Conservation (phyloP, 2,329 filamentous ascomycete genomes). For the Chaetomium strumarium region DNA sequence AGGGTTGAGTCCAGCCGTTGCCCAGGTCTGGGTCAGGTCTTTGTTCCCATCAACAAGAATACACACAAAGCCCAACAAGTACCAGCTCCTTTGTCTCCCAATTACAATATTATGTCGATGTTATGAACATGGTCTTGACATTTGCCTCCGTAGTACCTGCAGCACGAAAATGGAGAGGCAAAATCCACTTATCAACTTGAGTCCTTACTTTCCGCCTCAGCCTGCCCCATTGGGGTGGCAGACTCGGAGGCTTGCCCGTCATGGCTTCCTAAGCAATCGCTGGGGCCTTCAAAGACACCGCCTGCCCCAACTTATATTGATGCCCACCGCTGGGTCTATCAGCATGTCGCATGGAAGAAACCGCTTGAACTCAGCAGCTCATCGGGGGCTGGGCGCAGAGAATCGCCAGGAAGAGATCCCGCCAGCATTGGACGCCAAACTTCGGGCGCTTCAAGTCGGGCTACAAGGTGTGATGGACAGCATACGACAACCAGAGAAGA, state of each 20-base stretch:
- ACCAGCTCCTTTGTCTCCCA: neutral
- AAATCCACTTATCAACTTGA: neutral
- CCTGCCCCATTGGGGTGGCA: neutral
- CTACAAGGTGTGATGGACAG: neutral
- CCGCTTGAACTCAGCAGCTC: neutral
- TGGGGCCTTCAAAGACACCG: slow-evolving; percentile 4
- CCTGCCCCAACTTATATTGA: neutral
- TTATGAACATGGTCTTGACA: neutral
- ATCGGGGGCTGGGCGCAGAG: neutral
- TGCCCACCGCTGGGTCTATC: neutral
- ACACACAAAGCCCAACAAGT: too few relatives aligned
- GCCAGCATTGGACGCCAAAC: neutral
- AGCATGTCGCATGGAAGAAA: neutral
- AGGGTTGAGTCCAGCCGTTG: neutral
- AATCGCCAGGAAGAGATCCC: neutral
- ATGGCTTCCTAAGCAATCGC: slow-evolving; percentile 8
- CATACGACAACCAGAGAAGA: neutral
- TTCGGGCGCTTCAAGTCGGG: neutral
- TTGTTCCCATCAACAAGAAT: neutral
- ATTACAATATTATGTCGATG: too few relatives aligned
- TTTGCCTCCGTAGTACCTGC: too few relatives aligned
- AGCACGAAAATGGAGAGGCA: slow-evolving; percentile 9
- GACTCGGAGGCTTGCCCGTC: neutral
- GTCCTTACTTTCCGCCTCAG: neutral
- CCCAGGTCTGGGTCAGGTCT: neutral